phyloP scores from a whole-genome alignment of 441 rosid species.

The Adansonia madagascariensis region DNA sequence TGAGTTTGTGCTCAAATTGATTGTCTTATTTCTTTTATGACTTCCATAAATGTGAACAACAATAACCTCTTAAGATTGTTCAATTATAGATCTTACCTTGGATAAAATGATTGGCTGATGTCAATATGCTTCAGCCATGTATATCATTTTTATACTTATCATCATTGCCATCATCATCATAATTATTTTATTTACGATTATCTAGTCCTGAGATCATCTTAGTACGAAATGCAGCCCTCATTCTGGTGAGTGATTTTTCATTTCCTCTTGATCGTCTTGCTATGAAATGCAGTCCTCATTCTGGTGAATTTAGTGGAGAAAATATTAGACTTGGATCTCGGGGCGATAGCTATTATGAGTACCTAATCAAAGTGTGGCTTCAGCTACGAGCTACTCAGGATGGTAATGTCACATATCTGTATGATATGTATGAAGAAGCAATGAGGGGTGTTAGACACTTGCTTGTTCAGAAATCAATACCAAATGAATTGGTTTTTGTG shows the following conservation, averaged over 20 bases:
- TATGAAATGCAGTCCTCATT: conserved; percentile 67
- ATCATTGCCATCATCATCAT: background rate
- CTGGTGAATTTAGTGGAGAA: conserved; percentile 87
- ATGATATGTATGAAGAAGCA: conserved; percentile 91
- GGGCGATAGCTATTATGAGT: conserved; percentile 98
- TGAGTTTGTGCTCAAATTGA: conserved; percentile 2
- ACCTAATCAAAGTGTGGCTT: conserved; percentile 94
- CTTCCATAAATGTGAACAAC: background rate
- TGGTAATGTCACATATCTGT: conserved; percentile 61
- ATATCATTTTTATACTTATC: background rate
- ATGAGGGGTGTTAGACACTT: conserved; percentile 89
- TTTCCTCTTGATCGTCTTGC: conserved; percentile 18
- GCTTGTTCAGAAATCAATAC: conserved; percentile 82
- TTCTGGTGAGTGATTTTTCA: conserved; percentile 51
- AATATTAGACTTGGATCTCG: conserved; percentile 97
- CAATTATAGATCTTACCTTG: conserved; percentile 11
- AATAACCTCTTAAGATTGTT: background rate
- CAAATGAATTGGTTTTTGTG: conserved; percentile 81
- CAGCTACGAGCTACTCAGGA: conserved; percentile 63
- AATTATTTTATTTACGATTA: conserved; percentile 10
- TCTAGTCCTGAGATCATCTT: conserved; percentile 7
- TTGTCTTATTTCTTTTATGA: background rate
- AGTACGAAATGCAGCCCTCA: conserved; percentile 62
- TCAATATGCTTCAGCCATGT: background rate
- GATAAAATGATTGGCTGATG: background rate